These are phyloP conservation scores for Phytophthora europaea DNA, from an alignment of 352 stramenopile genomes.

Conservation along the genomic window DNA sequence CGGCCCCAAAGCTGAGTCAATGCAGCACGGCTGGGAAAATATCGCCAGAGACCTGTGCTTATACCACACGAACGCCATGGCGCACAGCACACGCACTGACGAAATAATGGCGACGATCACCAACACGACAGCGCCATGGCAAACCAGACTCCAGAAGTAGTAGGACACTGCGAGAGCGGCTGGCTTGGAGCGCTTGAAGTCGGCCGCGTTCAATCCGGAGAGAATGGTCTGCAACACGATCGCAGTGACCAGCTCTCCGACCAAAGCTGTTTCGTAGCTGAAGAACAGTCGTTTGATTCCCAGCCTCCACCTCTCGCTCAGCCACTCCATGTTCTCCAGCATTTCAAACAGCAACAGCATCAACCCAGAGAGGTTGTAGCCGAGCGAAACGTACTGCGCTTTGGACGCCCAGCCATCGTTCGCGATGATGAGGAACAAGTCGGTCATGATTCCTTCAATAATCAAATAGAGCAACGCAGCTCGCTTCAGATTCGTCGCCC, in stretches of 20 bases:
- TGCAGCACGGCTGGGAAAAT: background rate
- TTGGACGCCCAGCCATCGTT: slow-evolving; percentile 10
- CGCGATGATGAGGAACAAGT: slow-evolving; percentile 22
- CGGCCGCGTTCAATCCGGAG: slow-evolving; percentile 3
- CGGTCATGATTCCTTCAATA: slow-evolving; percentile 12
- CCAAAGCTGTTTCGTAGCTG: slow-evolving; percentile 15
- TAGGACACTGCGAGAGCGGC: slow-evolving; percentile 6
- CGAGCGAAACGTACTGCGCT: slow-evolving; percentile 14
- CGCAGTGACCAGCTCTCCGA: slow-evolving; percentile 10
- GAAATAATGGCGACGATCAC: slow-evolving; percentile 8
- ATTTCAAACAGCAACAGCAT: slow-evolving; percentile 16
- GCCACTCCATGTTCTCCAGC: slow-evolving; percentile 7
- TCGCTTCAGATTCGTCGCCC: slow-evolving; percentile 8
- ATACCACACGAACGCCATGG: slow-evolving; percentile 3
- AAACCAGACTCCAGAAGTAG: slow-evolving; percentile 14
- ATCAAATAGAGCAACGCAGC: slow-evolving; percentile 7
- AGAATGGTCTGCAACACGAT: slow-evolving; percentile 10
- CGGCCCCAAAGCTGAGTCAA: slow-evolving; percentile 1
- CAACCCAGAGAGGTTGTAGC: slow-evolving; percentile 15
- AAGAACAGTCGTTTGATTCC: slow-evolving; percentile 8
- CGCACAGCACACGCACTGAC: background rate
- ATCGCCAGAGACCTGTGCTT: slow-evolving; percentile 4
- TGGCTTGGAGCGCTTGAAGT: slow-evolving; percentile 12
- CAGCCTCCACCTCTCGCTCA: slow-evolving; percentile 6
- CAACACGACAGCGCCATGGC: background rate